A percentile compares a stretch with the other conserved stretches of the same genome.
Conservation (phyloP, 345 rosid species). For the Barbarea vulgaris region DNA sequence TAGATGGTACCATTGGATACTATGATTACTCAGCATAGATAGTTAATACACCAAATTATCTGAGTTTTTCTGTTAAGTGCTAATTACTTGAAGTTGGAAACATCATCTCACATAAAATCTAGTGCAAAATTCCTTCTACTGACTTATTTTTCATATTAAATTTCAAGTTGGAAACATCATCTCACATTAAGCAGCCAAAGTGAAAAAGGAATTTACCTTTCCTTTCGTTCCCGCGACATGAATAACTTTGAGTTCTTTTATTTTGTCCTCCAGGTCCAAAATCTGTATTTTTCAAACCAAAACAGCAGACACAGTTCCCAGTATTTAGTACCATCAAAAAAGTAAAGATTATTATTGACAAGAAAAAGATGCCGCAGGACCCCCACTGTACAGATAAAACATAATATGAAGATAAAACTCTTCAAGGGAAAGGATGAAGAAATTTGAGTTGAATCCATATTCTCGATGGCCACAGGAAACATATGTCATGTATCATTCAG, state of each 20-base stretch:
- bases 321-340: conserved; percentile 9
- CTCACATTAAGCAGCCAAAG: conserved; percentile 3
- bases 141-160: not conserved
- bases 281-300: conserved; percentile 48
- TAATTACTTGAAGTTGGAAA: not conserved
- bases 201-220: conserved; percentile 53
- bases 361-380: not conserved
- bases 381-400: not conserved
- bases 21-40: not conserved
- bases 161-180: conserved; percentile 2
- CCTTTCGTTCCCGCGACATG: conserved; percentile 98
- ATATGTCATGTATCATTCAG: not conserved
- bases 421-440: not conserved
- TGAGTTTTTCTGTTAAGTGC: not conserved
- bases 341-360: not conserved
- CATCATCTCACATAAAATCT: not conserved
- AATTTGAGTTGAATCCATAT: not conserved
- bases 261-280: conserved; percentile 66
- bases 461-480: not conserved
- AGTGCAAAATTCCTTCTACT: not conserved
- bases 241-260: conserved; percentile 63
- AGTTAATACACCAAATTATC: not conserved
- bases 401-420: not conserved
- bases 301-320: conserved; percentile 24
- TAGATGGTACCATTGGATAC: not conserved